phyloP scores from a whole-genome alignment of 140 eudicot species.

The Flaveria floridana region DNA sequence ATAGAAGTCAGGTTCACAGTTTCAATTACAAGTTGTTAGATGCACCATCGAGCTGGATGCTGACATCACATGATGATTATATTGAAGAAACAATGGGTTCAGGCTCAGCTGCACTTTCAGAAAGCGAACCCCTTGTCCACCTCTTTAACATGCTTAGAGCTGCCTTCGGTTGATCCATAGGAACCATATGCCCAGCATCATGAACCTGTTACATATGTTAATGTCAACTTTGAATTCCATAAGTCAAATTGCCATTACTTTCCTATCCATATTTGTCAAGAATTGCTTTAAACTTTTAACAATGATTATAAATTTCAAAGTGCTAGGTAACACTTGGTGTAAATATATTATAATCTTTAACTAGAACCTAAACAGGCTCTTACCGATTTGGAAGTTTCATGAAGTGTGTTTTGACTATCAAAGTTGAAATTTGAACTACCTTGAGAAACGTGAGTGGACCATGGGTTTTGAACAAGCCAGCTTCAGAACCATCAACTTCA shows the following conservation, averaged over 20 bases:
- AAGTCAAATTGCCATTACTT: background rate
- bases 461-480: slow-evolving; percentile 65
- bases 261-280: background rate
- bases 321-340: background rate
- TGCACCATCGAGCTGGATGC: background rate
- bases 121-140: slow-evolving; percentile 71
- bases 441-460: slow-evolving; percentile 90
- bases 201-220: slow-evolving; percentile 46
- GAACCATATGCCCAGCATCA: slow-evolving; percentile 96
- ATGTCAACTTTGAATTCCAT: slow-evolving; percentile 22
- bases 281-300: background rate
- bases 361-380: background rate
- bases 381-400: slow-evolving; percentile 9
- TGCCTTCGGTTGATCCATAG: slow-evolving; percentile 95
- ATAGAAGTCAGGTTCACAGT: background rate
- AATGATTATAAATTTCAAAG: background rate
- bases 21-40: background rate
- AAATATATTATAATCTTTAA: background rate
- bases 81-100: slow-evolving; percentile 53
- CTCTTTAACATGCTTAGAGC: slow-evolving; percentile 74
- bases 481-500: slow-evolving; percentile 76
- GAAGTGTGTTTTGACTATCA: background rate
- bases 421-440: slow-evolving; percentile 40
- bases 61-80: slow-evolving; percentile 41
- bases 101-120: slow-evolving; percentile 36